These are phyloP conservation scores for Trichothecium sympodiale DNA, from an alignment of 2,329 filamentous ascomycete genomes.

Conservation along the genomic window DNA sequence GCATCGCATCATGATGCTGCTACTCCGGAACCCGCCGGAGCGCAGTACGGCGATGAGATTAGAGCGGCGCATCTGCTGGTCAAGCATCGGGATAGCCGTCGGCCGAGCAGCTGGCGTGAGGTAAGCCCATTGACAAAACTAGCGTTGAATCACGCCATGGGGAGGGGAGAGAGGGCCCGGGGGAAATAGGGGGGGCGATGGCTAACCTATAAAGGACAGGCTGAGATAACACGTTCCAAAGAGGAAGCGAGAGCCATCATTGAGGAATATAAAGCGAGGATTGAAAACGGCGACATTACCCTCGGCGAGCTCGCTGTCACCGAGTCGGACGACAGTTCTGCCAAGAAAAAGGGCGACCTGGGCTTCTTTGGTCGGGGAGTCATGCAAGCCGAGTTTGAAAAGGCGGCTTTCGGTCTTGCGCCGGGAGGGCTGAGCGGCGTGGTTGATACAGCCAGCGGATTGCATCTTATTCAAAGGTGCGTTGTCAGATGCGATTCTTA, in stretches of 20 bases:
- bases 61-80: constrained; percentile 85
- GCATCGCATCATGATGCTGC: constrained; percentile 65
- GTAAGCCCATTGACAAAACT: no score
- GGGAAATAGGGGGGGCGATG: no score
- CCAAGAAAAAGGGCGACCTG: constrained; percentile 85
- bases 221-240: constrained; percentile 77
- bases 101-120: constrained; percentile 89
- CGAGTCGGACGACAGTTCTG: constrained; percentile 93
- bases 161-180: background rate
- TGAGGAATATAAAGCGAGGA: constrained; percentile 63
- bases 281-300: constrained; percentile 55
- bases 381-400: constrained; percentile 99
- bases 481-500: no score
- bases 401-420: constrained; percentile 80
- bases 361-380: constrained; percentile 90
- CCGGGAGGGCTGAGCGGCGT: constrained; percentile 77
- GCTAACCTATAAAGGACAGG: constrained; percentile 21
- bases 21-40: constrained; percentile 25
- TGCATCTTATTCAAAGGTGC: constrained; percentile 93
- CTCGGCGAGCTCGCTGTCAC: constrained; percentile 77
- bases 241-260: constrained; percentile 77
- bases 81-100: constrained; percentile 81
- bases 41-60: constrained; percentile 65
- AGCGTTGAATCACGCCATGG: background rate
- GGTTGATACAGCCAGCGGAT: constrained; percentile 83